Evolutionary conservation across 73 alveolate genomes (phyloP).

Genomic region (Tetrahymena thermophila): DNA sequence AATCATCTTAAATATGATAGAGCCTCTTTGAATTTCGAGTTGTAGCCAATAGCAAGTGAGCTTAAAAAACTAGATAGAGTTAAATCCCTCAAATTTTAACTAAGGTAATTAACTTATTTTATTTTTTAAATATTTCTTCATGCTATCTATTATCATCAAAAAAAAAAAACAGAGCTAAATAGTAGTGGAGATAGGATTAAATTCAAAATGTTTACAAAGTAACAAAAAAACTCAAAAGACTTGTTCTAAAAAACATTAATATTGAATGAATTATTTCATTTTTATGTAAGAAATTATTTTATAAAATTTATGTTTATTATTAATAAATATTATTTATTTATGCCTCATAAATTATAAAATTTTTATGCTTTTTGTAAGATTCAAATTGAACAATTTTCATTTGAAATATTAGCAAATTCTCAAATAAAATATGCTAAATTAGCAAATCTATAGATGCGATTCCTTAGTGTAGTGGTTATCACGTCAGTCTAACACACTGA

Average conservation of each 20-base stretch:
- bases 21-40: not conserved
- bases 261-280: not conserved
- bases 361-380: too few relatives aligned
- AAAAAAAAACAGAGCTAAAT: not conserved
- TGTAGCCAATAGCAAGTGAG: not conserved
- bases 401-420: not conserved
- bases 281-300: too few relatives aligned
- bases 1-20: not conserved
- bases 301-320: too few relatives aligned
- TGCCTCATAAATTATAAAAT: too few relatives aligned
- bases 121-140: not conserved
- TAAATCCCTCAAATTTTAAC: not conserved
- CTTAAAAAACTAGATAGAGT: not conserved
- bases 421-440: too few relatives aligned
- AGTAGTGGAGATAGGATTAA: not conserved
- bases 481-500: conserved; percentile 4
- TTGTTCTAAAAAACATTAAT: not conserved
- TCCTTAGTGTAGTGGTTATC: conserved; percentile 3
- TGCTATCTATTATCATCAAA: not conserved
- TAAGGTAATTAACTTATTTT: not conserved
- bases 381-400: too few relatives aligned
- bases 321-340: too few relatives aligned
- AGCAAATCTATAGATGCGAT: not conserved
- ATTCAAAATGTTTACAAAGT: not conserved
- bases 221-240: not conserved